Conservation (phyloP, 2,329 filamentous ascomycete species). For the Talaromyces sp. region DNA sequence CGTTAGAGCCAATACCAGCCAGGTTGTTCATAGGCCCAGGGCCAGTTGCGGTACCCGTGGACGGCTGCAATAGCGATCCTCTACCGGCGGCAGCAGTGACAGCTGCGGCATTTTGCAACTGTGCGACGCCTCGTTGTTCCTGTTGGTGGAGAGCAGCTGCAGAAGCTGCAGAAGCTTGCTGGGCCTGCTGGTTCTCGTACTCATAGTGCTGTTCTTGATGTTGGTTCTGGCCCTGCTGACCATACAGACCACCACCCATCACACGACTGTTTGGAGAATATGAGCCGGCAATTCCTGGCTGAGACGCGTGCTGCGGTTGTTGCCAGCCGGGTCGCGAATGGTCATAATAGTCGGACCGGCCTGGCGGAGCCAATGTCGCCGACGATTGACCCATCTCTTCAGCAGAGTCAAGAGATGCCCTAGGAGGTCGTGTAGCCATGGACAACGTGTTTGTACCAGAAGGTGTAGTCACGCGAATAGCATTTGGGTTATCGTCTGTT, state of each 20-base stretch:
- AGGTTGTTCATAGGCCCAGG: constrained; percentile 56
- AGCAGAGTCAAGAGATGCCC: constrained; percentile 31
- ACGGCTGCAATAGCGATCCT: constrained; percentile 49
- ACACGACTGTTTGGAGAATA: constrained; percentile 43
- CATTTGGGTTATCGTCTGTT: constrained; percentile 87
- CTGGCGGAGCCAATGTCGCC: constrained; percentile 31
- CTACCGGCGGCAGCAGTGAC: constrained; percentile 40
- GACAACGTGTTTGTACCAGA: constrained; percentile 96
- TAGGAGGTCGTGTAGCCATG: constrained; percentile 51
- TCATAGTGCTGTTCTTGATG: constrained; percentile 44
- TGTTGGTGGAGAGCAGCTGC: constrained; percentile 55
- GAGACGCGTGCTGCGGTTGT: constrained; percentile 31
- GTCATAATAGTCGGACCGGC: constrained; percentile 40
- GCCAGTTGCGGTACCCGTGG: constrained; percentile 43
- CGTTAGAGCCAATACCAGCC: constrained; percentile 60
- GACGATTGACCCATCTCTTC: constrained; percentile 30
- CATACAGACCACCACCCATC: constrained; percentile 35
- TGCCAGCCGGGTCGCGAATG: constrained; percentile 41
- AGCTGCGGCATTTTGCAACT: constrained; percentile 62
- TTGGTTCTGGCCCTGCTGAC: constrained; percentile 37
- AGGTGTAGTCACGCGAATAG: constrained; percentile 92
- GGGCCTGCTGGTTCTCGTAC: constrained; percentile 43
- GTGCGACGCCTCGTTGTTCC: constrained; percentile 63
- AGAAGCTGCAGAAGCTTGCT: constrained; percentile 44
- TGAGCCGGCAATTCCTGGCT: constrained; percentile 33